A percentile compares a stretch with the other conserved stretches of the same genome.
Evolutionary conservation across 1,139 yeast species (phyloP).

Genomic region (Suhomyces chickasaworum): DNA sequence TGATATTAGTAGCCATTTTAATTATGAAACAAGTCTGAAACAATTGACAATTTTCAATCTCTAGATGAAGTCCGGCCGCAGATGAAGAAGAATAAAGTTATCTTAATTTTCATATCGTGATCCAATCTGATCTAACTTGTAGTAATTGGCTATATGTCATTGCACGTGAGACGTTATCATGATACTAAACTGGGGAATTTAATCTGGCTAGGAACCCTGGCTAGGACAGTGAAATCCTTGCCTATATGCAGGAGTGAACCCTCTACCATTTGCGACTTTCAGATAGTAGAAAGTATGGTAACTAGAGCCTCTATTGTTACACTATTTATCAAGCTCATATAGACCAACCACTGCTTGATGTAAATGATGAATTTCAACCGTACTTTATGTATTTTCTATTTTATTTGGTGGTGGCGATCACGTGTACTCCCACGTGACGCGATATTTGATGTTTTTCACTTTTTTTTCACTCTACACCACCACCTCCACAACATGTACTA

Average conservation of each 20-base stretch:
- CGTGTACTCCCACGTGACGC: neutral
- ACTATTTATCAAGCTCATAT: no score
- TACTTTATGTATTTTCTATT: no score
- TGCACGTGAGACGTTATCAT: slow-evolving; percentile 17
- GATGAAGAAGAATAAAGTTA: neutral
- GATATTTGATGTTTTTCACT: neutral
- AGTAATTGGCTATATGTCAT: slow-evolving; percentile 14
- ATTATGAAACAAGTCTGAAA: no score
- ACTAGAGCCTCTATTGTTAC: no score
- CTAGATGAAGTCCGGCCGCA: neutral
- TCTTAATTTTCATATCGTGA: neutral
- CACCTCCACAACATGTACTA: slow-evolving; percentile 64
- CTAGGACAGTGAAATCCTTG: no score
- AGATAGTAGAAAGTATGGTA: no score
- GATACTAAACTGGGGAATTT: slow-evolving; percentile 4
- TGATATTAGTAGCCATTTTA: slow-evolving; percentile 89
- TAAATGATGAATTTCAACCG: no score
- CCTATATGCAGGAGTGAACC: no score
- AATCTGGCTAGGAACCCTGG: no score
- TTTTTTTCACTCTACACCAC: slow-evolving; percentile 5
- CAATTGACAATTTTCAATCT: no score
- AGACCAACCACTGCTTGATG: no score
- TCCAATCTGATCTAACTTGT: neutral
- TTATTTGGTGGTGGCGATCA: slow-evolving; percentile 3
- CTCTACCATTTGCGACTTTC: no score